phyloP scores from a whole-genome alignment of 176 grass and related monocot genomes.

The Panicum miliaceum region DNA sequence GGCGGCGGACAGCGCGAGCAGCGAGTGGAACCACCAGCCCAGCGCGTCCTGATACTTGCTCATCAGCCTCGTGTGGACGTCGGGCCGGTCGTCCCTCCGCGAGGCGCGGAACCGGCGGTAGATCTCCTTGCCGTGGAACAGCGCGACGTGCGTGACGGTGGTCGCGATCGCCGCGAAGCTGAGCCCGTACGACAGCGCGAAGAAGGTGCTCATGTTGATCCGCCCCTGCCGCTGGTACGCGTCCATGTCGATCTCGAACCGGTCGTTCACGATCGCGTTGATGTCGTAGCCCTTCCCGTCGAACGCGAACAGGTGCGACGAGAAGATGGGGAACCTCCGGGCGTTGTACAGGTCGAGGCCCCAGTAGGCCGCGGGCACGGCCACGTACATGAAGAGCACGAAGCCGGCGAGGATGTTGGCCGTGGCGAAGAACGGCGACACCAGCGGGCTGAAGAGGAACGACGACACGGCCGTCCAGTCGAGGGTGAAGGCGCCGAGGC shows the following conservation, averaged over 20 bases:
- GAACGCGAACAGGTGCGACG: constrained; percentile 49
- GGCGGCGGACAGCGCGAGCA: constrained; percentile 31
- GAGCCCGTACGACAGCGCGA: constrained; percentile 51
- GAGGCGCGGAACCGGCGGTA: constrained; percentile 50
- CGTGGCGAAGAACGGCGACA: constrained; percentile 59
- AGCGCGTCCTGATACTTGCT: constrained; percentile 50
- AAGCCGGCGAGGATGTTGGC: constrained; percentile 52
- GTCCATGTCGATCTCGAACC: constrained; percentile 58
- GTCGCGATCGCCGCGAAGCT: constrained; percentile 57
- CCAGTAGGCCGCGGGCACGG: constrained; percentile 51
- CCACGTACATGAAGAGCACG: constrained; percentile 43
- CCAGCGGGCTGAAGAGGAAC: constrained; percentile 73
- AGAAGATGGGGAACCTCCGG: constrained; percentile 62
- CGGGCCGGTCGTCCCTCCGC: constrained; percentile 34
- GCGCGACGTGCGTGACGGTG: constrained; percentile 52
- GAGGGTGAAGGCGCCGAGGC: constrained; percentile 72
- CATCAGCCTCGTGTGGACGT: constrained; percentile 65
- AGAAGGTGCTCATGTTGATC: constrained; percentile 63
- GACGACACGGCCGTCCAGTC: constrained; percentile 76
- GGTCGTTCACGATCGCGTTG: constrained; percentile 45
- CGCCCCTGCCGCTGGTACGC: constrained; percentile 43
- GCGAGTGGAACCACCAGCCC: constrained; percentile 55
- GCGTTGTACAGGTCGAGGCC: constrained; percentile 48
- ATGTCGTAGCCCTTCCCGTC: constrained; percentile 47
- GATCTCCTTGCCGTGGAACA: constrained; percentile 70